Evolutionary conservation across 305 asterid species (phyloP), one percentile per base, ranked within the genome.

Genomic region (Salvia sclarea): DNA sequence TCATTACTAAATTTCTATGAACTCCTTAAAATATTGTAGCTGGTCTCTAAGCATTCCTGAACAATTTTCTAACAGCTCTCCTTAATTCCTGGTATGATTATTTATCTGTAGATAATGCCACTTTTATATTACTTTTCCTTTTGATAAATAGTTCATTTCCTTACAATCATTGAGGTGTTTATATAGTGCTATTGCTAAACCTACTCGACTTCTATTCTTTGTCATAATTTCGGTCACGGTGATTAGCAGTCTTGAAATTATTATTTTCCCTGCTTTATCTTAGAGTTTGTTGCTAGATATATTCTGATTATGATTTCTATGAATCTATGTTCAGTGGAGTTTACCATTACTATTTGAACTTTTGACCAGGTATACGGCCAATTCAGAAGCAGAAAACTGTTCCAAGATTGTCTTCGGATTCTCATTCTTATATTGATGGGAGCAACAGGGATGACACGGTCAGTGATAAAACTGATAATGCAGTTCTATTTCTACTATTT

Each of bases 331-430:
- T 49, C 68, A 33, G 47, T 67, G 8, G 53, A 50, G 35, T 28
- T 65, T 63, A 57, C 70, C 54, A n/a, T 48, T 71, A 52, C 13
- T 20, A 11, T 71, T 73, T 78, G 64, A 31, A 60, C 54, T 64
- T 61, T 25, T 76, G 21, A 75, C 66, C 95, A 92, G 99, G 95
- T 59, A 71, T 78, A 64, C 79, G 33, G 64, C 84, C 69, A 52
- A 79, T 44, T 66, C 79, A 58, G 62, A 81, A 80, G 73, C 84
- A 77, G 68, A 83, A 77, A 75, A 66, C 78, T 69, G 76, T 18
- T 62, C 80, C 86, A 35, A 85, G 83, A 65, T 25, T 73, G 75
- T 73, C 81, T 22, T 61, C 86, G 1, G 86, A 88, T 80, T 74
- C 88, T 48, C 81, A 40, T 69, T 73, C 83, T 54, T 79, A 59